Evolutionary conservation across 2,329 filamentous ascomycete species (phyloP).

Genomic region (Lachnellula hyalina): DNA sequence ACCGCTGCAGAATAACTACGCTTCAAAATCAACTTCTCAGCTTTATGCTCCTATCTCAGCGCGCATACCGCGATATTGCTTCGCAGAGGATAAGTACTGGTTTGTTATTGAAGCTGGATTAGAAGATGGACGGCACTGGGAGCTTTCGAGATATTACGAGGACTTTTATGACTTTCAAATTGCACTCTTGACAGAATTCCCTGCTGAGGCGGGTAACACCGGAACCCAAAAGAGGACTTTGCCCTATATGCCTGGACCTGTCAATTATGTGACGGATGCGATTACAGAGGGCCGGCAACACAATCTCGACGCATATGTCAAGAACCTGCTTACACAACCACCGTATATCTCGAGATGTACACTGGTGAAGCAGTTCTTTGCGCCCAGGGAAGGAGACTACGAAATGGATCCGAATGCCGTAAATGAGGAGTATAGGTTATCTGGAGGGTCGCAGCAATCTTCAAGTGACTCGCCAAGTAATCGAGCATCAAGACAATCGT

Average conservation of each 20-base stretch:
- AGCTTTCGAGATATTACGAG: conserved; percentile 90
- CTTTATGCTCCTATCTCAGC: conserved; percentile 74
- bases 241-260: conserved; percentile 96
- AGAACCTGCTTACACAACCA: conserved; percentile 79
- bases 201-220: conserved; percentile 84
- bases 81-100: conserved; percentile 97
- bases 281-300: conserved; percentile 91
- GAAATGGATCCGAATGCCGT: conserved; percentile 72
- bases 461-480: conserved; percentile 57
- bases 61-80: conserved; percentile 87
- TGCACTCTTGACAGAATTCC: conserved; percentile 84
- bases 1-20: conserved; percentile 30
- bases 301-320: conserved; percentile 93
- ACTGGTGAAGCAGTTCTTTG: conserved; percentile 86
- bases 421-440: conserved; percentile 69
- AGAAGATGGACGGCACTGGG: conserved; percentile 88
- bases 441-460: conserved; percentile 63
- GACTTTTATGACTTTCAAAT: conserved; percentile 99
- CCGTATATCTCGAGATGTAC: conserved; percentile 78
- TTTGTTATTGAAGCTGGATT: conserved; percentile 91
- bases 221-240: conserved; percentile 73
- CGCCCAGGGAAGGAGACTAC: conserved; percentile 83
- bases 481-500: conserved; percentile 59
- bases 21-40: conserved; percentile 44
- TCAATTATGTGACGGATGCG: conserved; percentile 96